Evolutionary conservation across 257 asterid species (phyloP), one percentile per base, ranked within the genome.

Genomic region (Nicotiana tabacum): DNA sequence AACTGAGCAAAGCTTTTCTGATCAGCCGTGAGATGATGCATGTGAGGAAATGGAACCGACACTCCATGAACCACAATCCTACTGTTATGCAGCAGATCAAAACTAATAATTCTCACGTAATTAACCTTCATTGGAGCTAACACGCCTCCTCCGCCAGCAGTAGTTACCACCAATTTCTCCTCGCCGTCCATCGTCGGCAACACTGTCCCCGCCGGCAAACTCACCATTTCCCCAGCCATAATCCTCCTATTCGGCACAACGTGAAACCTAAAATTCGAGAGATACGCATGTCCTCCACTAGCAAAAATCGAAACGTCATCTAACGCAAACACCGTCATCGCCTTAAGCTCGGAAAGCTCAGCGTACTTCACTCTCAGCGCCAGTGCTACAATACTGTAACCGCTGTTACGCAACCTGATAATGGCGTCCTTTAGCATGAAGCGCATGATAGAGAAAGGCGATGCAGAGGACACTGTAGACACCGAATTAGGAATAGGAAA

Each of bases 341-440:
- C 61, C 66, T 88, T 90, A 66, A 93, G 80, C 62, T 91, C 91
- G 1, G 91, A 81, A 17, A 93, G 86, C 85, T 93, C 95, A 3
- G 80, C 74, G 72, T 68, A 91, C 85, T 93, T 91, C 85, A 89
- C 91, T 0, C 91, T 90, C 83, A 93, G 72, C 62, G 97, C 95
- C 15, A 93, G 90, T 13, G 97, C 88, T 55, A 91, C 91, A 46
- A 91, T 87, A 82, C 89, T 90, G 92, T 84, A 89, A 48, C 94
- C 95, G 32, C 88, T 86, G 65, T 85, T 84, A n/a, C 89, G 90
- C 76, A 93, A 89, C 12, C 96, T 90, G 15, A 87, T 70, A 18
- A 93, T 86, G 5, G 91, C 91, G 83, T 93, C 97, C 86, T 89
- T 89, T 64, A 90, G 21, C 97, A 93, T 91, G 81, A 89, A 87